Percentiles rank a stretch among this genome's conserved stretches.
Evolutionary conservation across 2,329 filamentous ascomycete species (phyloP).

Genomic region (Calonectria naviculata): DNA sequence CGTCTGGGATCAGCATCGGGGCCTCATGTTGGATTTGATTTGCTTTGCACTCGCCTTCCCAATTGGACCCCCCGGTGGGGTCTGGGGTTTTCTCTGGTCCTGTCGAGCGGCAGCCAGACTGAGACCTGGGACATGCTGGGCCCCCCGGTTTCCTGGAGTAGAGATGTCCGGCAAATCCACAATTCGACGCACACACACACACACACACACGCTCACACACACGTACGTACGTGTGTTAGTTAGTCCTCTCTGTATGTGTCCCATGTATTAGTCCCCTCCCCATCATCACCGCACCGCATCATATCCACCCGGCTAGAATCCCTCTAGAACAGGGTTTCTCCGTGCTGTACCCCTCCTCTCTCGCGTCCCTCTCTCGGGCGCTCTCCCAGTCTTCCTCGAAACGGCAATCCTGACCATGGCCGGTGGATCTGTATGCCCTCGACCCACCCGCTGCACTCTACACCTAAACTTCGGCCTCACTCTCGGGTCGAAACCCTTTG

Average conservation of each 20-base stretch:
- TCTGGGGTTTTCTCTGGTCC: no score
- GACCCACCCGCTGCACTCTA: constrained; percentile 13
- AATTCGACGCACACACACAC: neutral
- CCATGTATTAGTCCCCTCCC: no score
- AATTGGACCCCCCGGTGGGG: neutral
- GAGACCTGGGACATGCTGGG: no score
- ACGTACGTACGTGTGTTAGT: no score
- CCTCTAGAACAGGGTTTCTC: constrained; percentile 7
- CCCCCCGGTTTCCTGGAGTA: neutral
- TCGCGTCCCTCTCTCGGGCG: neutral
- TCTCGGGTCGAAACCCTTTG: constrained; percentile 13
- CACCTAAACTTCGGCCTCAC: constrained; percentile 19
- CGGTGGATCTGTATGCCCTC: constrained; percentile 10
- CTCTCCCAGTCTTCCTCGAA: neutral
- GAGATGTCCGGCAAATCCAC: neutral
- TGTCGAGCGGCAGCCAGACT: no score
- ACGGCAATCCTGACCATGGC: neutral
- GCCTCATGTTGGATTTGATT: neutral
- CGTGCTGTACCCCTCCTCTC: neutral
- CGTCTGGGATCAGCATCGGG: no score
- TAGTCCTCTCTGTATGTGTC: no score
- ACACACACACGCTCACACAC: neutral
- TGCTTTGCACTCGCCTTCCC: constrained; percentile 4
- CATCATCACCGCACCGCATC: no score
- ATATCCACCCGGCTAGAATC: neutral